A percentile compares a stretch with the other conserved stretches of the same genome.
Evolutionary conservation across 176 grass and related monocot species (phyloP).

Genomic region (Hsuehochloa calcarea): DNA sequence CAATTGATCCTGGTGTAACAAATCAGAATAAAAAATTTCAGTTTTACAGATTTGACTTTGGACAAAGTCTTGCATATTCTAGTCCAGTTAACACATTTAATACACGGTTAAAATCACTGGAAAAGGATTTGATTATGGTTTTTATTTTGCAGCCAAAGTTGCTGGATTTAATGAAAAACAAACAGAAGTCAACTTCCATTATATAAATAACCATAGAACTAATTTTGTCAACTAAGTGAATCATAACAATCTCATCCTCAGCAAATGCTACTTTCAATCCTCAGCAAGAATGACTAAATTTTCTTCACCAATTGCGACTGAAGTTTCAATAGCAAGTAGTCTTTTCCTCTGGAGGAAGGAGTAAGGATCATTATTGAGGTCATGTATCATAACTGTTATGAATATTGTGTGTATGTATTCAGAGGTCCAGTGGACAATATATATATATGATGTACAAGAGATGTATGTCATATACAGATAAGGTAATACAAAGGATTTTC

Average conservation of each 20-base stretch:
- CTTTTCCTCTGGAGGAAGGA: neutral
- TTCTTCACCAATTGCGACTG: neutral
- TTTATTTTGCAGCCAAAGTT: neutral
- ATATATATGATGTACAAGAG: too few species aligned
- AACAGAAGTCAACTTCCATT: neutral
- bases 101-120: neutral
- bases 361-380: neutral
- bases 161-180: constrained; percentile 6
- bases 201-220: neutral
- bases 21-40: constrained; percentile 30
- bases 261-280: neutral
- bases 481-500: too few species aligned
- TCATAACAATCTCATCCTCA: neutral
- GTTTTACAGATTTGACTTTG: constrained; percentile 7
- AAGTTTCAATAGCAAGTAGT: neutral
- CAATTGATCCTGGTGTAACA: constrained; percentile 56
- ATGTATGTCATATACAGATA: too few species aligned
- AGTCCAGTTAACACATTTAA: constrained; percentile 20
- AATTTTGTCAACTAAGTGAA: neutral
- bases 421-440: too few species aligned
- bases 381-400: neutral
- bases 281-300: neutral
- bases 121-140: neutral
- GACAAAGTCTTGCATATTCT: constrained; percentile 1
- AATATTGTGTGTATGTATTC: too few species aligned